Percentiles rank a stretch among this genome's conserved stretches.
Evolutionary conservation across 2,329 filamentous ascomycete species (phyloP).

Genomic region (Xylariaceae sp.): DNA sequence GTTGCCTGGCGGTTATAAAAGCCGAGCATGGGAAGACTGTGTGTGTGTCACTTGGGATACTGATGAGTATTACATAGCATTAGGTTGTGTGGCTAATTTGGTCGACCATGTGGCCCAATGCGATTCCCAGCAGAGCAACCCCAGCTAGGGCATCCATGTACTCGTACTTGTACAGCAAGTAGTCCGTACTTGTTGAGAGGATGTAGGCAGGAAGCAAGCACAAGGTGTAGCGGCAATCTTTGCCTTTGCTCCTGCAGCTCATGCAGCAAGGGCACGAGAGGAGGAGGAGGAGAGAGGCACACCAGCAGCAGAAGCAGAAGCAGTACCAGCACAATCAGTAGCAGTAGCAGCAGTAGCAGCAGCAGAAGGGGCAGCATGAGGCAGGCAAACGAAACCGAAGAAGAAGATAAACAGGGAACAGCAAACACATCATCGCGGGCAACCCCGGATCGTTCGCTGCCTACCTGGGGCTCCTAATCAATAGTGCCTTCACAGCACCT

Average conservation of each 20-base stretch:
- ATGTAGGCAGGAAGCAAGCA: conserved; percentile 18
- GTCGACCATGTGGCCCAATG: conserved; percentile 31
- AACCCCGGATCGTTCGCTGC: conserved; percentile 22
- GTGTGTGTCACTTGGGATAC: conserved; percentile 24
- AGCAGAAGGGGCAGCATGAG: conserved; percentile 28
- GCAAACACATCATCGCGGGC: conserved; percentile 28
- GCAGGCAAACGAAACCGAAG: conserved; percentile 24
- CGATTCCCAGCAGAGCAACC: conserved; percentile 29
- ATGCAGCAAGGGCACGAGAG: conserved; percentile 30
- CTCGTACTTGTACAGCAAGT: conserved; percentile 18
- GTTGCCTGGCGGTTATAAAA: conserved; percentile 9
- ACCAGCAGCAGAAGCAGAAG: conserved; percentile 18
- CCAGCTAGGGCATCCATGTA: conserved; percentile 26
- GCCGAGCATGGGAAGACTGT: conserved; percentile 14
- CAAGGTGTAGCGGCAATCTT: conserved; percentile 33
- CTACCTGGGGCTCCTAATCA: conserved; percentile 7
- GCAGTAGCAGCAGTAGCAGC: conserved; percentile 27
- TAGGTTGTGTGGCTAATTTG: conserved; percentile 33
- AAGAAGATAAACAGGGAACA: conserved; percentile 30
- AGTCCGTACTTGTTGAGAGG: conserved; percentile 14
- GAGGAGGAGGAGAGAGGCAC: conserved; percentile 30
- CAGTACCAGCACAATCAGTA: conserved; percentile 23
- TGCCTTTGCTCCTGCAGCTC: conserved; percentile 28
- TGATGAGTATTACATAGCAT: conserved; percentile 26
- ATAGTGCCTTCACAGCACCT: conserved; percentile 17